A percentile compares a stretch with the other conserved stretches of the same genome.
phyloP scores from a whole-genome alignment of 768 basidiomycete species.

The Galerina marginata region DNA sequence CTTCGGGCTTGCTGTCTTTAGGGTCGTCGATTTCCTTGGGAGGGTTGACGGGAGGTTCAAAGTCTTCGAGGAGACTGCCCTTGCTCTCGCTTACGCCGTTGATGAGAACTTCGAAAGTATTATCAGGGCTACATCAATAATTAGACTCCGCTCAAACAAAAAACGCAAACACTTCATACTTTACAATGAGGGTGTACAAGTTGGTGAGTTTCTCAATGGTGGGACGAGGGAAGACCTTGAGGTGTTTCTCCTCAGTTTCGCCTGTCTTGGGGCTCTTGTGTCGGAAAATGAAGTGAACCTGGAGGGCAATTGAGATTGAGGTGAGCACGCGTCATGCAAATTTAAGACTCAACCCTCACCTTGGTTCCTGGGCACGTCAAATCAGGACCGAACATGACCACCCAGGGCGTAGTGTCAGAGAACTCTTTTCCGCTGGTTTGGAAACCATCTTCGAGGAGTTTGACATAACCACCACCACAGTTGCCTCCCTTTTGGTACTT shows the following conservation, averaged over 20 bases:
- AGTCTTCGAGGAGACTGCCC: conserved; percentile 92
- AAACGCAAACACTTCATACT: conserved; percentile 57
- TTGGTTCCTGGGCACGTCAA: conserved; percentile 91
- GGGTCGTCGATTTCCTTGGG: conserved; percentile 92
- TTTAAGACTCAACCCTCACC: conserved; percentile 44
- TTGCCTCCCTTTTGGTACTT: conserved; percentile 99
- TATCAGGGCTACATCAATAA: conserved; percentile 71
- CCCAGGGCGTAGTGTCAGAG: conserved; percentile 92
- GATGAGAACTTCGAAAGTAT: conserved; percentile 91
- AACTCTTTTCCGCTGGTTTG: conserved; percentile 93
- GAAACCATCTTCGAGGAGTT: conserved; percentile 93
- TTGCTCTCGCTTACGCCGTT: conserved; percentile 83
- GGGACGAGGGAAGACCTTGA: conserved; percentile 79
- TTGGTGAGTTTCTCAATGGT: conserved; percentile 90
- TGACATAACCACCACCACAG: conserved; percentile 99
- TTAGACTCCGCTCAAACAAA: conserved; percentile 10
- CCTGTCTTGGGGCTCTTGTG: conserved; percentile 93
- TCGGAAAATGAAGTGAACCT: conserved; percentile 99
- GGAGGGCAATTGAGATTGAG: conserved; percentile 10
- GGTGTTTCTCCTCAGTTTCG: conserved; percentile 97
- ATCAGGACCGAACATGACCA: conserved; percentile 98
- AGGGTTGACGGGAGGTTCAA: conserved; percentile 93
- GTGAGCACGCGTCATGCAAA: conserved; percentile 1
- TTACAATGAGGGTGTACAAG: conserved; percentile 91
- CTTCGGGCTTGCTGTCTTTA: conserved; percentile 84